Evolutionary conservation across 129 eudicot genomes (phyloP).

Genomic region (Flaveria sonorensis): DNA sequence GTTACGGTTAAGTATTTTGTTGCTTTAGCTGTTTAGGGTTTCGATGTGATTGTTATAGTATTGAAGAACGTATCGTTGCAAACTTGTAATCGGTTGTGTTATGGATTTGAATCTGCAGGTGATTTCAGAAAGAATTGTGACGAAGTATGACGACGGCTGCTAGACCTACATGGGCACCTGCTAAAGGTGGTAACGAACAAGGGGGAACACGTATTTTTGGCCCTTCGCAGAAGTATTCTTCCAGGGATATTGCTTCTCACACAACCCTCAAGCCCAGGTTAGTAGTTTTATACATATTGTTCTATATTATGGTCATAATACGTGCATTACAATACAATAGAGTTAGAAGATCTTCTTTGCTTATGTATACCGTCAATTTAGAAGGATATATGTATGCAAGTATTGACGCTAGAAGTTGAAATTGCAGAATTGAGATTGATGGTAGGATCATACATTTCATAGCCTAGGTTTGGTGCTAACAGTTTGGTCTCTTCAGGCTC

Average conservation of each 20-base stretch:
- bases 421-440: not conserved
- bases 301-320: not conserved
- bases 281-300: not conserved
- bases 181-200: conserved; percentile 99
- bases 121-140: not conserved
- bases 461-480: not conserved
- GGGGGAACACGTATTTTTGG: conserved; percentile 96
- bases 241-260: conserved; percentile 94
- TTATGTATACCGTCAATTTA: not conserved
- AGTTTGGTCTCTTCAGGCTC: not conserved
- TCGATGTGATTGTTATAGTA: not conserved
- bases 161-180: conserved; percentile 99
- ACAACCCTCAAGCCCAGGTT: conserved; percentile 91
- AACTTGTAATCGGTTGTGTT: not conserved
- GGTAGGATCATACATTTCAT: not conserved
- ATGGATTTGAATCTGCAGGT: conserved; percentile 15
- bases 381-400: not conserved
- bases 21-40: conserved; percentile 20
- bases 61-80: not conserved
- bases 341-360: not conserved
- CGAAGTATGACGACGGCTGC: conserved; percentile 91
- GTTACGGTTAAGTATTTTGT: not conserved
- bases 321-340: not conserved
- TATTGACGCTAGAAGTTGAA: not conserved
- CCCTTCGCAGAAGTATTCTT: conserved; percentile 95